Evolutionary conservation across 768 basidiomycete species (phyloP).

Genomic region (Multifurca ochricompacta): DNA sequence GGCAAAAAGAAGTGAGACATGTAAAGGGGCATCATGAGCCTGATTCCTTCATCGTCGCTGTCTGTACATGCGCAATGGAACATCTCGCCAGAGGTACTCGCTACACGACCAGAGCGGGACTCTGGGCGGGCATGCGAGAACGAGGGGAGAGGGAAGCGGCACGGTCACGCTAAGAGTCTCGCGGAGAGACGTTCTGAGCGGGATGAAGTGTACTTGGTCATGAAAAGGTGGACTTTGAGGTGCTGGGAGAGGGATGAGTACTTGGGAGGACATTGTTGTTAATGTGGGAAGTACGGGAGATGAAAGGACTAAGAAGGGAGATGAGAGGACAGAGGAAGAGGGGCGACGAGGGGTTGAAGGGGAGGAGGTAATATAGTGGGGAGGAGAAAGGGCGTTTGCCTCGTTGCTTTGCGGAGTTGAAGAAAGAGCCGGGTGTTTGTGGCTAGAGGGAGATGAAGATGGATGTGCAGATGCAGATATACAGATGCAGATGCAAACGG

Average conservation of each 20-base stretch:
- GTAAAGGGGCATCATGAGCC: slow-evolving; percentile 26
- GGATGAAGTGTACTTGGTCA: slow-evolving; percentile 33
- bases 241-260: slow-evolving; percentile 23
- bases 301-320: slow-evolving; percentile 15
- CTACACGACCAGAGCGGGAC: slow-evolving; percentile 8
- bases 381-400: slow-evolving; percentile 13
- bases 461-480: slow-evolving; percentile 6
- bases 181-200: slow-evolving; percentile 49
- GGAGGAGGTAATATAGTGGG: slow-evolving; percentile 15
- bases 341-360: slow-evolving; percentile 11
- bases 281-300: slow-evolving; percentile 30
- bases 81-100: slow-evolving; percentile 15
- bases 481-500: no score
- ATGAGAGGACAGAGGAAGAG: not conserved
- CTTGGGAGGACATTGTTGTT: slow-evolving; percentile 31
- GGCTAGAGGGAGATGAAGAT: slow-evolving; percentile 1
- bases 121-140: slow-evolving; percentile 18
- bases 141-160: slow-evolving; percentile 26
- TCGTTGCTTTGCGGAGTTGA: slow-evolving; percentile 19
- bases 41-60: slow-evolving; percentile 27
- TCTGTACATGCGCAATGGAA: slow-evolving; percentile 22
- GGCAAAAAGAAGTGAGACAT: slow-evolving; percentile 25
- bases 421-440: slow-evolving; percentile 9
- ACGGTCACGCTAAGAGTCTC: slow-evolving; percentile 45
- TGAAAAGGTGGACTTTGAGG: slow-evolving; percentile 18